These are phyloP conservation scores for Zea luxurians DNA, from an alignment of 176 grass and related monocot species.

Conservation along the genomic window DNA sequence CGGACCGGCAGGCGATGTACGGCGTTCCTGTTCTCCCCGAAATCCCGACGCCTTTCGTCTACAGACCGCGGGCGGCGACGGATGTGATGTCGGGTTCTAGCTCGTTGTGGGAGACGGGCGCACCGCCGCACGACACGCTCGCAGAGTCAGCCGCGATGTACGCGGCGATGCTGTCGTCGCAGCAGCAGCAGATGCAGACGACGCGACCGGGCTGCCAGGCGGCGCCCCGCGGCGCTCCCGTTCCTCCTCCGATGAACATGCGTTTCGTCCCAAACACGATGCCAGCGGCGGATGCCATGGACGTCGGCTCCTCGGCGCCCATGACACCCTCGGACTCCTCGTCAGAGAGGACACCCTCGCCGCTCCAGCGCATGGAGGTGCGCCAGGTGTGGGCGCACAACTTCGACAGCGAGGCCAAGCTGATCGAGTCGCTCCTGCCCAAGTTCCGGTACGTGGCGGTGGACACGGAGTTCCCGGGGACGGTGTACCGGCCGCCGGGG, in stretches of 20 bases:
- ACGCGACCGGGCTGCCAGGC: background rate
- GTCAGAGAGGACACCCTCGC: background rate
- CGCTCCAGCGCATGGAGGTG: slow-evolving; percentile 12
- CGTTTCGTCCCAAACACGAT: background rate
- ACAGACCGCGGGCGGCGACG: too few relatives aligned
- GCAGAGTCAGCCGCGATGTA: too few relatives aligned
- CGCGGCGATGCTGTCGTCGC: too few relatives aligned
- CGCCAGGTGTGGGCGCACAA: slow-evolving; percentile 39
- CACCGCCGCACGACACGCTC: too few relatives aligned
- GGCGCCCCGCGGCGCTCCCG: background rate
- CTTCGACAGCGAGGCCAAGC: background rate
- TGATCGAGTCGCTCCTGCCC: slow-evolving; percentile 32
- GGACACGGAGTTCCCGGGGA: slow-evolving; percentile 49
- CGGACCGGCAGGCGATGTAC: too few relatives aligned
- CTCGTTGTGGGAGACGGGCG: too few relatives aligned
- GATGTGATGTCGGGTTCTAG: too few relatives aligned
- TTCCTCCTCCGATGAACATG: background rate
- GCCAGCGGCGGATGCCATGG: background rate
- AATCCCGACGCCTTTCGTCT: too few relatives aligned
- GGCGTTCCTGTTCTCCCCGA: too few relatives aligned
- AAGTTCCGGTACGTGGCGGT: slow-evolving; percentile 25
- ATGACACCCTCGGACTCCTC: background rate
- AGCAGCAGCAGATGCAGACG: too few relatives aligned
- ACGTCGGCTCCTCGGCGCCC: background rate
- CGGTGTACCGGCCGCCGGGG: slow-evolving; percentile 18